Percentiles rank a stretch among this genome's conserved stretches.
Conservation (phyloP, 441 rosid species). For the Pelargonium cotyledonis region DNA sequence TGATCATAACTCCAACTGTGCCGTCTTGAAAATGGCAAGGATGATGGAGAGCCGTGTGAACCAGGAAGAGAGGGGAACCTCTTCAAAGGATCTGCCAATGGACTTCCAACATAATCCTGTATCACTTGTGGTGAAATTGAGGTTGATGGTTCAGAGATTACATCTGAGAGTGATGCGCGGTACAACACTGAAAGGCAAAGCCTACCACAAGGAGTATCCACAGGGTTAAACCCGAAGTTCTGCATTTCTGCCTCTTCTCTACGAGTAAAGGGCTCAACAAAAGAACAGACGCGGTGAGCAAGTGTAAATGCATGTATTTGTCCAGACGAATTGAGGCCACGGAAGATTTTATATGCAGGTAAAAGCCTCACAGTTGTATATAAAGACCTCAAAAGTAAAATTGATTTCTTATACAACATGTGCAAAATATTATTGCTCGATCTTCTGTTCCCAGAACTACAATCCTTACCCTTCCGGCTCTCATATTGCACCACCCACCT, state of each 20-base stretch:
- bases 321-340: slow-evolving; percentile 65
- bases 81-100: slow-evolving; percentile 77
- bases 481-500: slow-evolving; percentile 91
- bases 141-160: slow-evolving; percentile 60
- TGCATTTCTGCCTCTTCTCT: slow-evolving; percentile 86
- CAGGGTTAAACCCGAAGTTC: slow-evolving; percentile 72
- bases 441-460: slow-evolving; percentile 49
- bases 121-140: slow-evolving; percentile 80
- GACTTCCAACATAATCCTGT: slow-evolving; percentile 89
- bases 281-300: slow-evolving; percentile 71
- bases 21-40: slow-evolving; percentile 63
- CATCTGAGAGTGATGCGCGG: slow-evolving; percentile 52
- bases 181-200: slow-evolving; percentile 78
- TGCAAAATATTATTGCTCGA: slow-evolving; percentile 48
- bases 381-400: slow-evolving; percentile 75
- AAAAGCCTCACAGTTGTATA: slow-evolving; percentile 77
- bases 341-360: slow-evolving; percentile 81
- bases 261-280: slow-evolving; percentile 66
- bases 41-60: slow-evolving; percentile 68
- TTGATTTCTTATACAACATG: slow-evolving; percentile 63
- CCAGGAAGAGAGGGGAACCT: slow-evolving; percentile 67
- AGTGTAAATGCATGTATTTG: slow-evolving; percentile 53
- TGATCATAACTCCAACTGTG: slow-evolving; percentile 88
- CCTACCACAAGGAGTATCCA: slow-evolving; percentile 76
- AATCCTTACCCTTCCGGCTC: slow-evolving; percentile 49